Percentiles rank a stretch among this genome's conserved stretches.
Evolutionary conservation across 257 asterid genomes (phyloP).

Genomic region (Solanum appendiculatum): DNA sequence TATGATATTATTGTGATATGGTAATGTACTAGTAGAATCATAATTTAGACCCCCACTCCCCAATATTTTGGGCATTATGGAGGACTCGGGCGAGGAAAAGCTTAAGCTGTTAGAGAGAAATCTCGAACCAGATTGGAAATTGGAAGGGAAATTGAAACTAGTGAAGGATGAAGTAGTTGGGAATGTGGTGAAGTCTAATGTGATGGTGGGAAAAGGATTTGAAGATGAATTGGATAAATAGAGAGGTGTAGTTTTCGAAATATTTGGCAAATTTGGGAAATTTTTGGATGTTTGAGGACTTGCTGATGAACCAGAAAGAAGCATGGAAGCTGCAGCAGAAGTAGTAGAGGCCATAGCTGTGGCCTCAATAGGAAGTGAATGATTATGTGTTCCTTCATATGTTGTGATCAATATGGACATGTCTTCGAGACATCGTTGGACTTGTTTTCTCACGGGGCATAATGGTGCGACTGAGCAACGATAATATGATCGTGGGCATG

Average conservation of each 20-base stretch:
- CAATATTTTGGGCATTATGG: conserved; percentile 21
- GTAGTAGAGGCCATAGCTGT: conserved; percentile 96
- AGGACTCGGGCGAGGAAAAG: conserved; percentile 32
- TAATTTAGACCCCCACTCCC: conserved; percentile 19
- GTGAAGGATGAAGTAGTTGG: conserved; percentile 21
- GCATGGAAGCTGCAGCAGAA: conserved; percentile 91
- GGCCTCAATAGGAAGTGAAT: conserved; percentile 72
- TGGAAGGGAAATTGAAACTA: conserved; percentile 29
- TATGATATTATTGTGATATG: conserved; percentile 7
- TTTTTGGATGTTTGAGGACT: conserved; percentile 21
- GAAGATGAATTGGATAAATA: conserved; percentile 31
- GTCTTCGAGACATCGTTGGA: conserved; percentile 73
- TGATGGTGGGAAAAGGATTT: conserved; percentile 55
- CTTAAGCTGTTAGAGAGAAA: conserved; percentile 34
- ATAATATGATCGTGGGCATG: conserved; percentile 87
- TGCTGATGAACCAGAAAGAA: conserved; percentile 65
- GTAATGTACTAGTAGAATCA: conserved; percentile 3
- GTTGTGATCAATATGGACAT: conserved; percentile 75
- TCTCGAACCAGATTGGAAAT: conserved; percentile 15
- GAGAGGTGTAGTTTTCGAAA: conserved; percentile 21
- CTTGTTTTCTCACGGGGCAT: conserved; percentile 91
- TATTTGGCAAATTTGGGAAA: not conserved
- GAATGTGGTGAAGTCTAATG: conserved; percentile 65
- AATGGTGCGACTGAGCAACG: conserved; percentile 74
- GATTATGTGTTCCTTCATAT: conserved; percentile 88